Base-by-base conservation (phyloP, 495 filamentous ascomycete genomes). In the Aspergillus nanangensis region DNA sequence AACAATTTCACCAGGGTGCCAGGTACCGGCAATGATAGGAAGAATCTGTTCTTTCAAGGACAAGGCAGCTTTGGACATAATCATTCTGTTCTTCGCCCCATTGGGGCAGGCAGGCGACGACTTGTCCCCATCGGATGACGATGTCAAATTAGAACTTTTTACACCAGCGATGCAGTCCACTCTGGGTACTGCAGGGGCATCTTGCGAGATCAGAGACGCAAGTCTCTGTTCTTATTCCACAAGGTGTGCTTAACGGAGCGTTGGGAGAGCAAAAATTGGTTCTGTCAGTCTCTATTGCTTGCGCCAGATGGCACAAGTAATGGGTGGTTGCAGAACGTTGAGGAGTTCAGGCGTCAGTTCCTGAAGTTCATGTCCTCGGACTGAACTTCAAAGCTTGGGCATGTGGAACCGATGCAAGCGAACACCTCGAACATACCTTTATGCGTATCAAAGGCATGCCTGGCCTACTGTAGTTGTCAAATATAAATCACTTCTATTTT, bases 401-500 rank as follows among this genome's bases (percentile, higher is more conserved):
- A 65, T 46, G 65, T 85, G 83, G 76, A 66, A 76, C 71, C 68
- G 65, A 71, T 79, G 84, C 82, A 84, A 83, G 80, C 86, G 81
- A 87, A 86, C 75, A 58, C 72, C 74, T 81, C 75, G 79, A 63
- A 84, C 74, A 86, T 72, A 48, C 44, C 17, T 27, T 23, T 53
- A 51, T 25, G 21, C 15, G 27, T 17, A 39, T 24, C 34, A 27
- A n/a, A 33, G 3, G 22, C 21, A 27, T 21, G 13, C 21, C 36
- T 21, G 15, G 15, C 21, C 22, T 45, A 7, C 18, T 44, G 46
- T 56, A 54, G 17, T 36, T 31, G 44, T 32, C 13, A 27, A 45
- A 37, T 29, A 20, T 35, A 21, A 33, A 20, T 24, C 15, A n/a
- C 3, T 15, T 20, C 17, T 31, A 10, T 39, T 18, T 39, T 18